Evolutionary conservation across 208 protist species (phyloP).

Genomic region (Trichomonas gallinae): DNA sequence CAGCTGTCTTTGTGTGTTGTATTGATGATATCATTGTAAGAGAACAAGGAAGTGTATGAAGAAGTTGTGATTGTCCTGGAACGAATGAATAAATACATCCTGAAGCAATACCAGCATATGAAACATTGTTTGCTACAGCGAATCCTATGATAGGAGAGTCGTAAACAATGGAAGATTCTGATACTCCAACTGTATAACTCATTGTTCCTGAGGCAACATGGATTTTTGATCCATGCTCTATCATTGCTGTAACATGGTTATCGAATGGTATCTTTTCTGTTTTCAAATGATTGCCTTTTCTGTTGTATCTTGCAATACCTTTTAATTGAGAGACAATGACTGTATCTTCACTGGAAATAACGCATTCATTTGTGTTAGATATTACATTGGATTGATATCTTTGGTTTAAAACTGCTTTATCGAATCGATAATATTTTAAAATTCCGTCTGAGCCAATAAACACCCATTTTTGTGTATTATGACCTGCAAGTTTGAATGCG

Average conservation of each 20-base stretch:
- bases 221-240: background rate
- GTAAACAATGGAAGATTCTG: background rate
- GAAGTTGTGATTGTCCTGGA: background rate
- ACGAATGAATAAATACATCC: background rate
- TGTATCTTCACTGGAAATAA: background rate
- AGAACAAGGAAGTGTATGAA: background rate
- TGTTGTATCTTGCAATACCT: background rate
- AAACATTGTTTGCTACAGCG: background rate
- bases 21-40: background rate
- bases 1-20: background rate
- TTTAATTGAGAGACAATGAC: background rate
- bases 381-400: background rate
- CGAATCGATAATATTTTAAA: background rate
- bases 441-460: background rate
- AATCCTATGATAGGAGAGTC: background rate
- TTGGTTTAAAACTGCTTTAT: background rate
- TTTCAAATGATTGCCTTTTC: background rate
- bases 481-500: background rate
- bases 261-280: background rate
- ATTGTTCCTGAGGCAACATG: background rate
- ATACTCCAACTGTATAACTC: background rate
- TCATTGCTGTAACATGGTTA: background rate
- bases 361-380: background rate
- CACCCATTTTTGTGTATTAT: background rate
- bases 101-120: background rate